A percentile compares a stretch with the other conserved stretches of the same genome.
Conservation (phyloP, 768 basidiomycete species). For the Leccinum uliginosum region DNA sequence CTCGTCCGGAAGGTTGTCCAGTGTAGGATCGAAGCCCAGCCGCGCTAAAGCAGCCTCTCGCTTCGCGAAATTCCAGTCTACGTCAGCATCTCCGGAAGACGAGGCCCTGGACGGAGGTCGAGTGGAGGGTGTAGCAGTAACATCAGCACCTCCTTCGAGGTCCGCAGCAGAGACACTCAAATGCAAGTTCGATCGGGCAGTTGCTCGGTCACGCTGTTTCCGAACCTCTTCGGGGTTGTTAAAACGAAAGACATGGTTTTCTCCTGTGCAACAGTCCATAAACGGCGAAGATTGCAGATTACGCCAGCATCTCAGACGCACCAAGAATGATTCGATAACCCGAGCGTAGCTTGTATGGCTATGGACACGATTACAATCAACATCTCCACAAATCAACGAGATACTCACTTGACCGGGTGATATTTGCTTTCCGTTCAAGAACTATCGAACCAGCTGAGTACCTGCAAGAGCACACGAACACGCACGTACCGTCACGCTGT, state of each 20-base stretch:
- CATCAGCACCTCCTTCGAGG: constrained; percentile 45
- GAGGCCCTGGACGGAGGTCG: constrained; percentile 79
- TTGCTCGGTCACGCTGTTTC: constrained; percentile 81
- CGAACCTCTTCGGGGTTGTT: constrained; percentile 95
- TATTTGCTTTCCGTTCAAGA: constrained; percentile 91
- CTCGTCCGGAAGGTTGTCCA: constrained; percentile 91
- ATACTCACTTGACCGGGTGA: constrained; percentile 63
- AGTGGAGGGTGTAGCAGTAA: constrained; percentile 41
- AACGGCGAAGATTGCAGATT: neutral
- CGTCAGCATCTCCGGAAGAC: constrained; percentile 61
- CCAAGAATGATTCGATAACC: constrained; percentile 97
- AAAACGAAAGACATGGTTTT: constrained; percentile 96
- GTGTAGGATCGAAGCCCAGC: constrained; percentile 80
- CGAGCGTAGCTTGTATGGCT: constrained; percentile 82
- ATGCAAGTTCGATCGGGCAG: constrained; percentile 64
- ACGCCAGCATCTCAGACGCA: constrained; percentile 29
- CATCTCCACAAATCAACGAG: neutral
- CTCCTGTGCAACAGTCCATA: constrained; percentile 48
- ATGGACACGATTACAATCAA: constrained; percentile 13
- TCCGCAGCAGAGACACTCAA: constrained; percentile 64
- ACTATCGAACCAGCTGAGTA: constrained; percentile 41
- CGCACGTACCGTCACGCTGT: constrained; percentile 73
- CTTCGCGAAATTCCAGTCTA: constrained; percentile 98
- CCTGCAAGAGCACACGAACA: neutral
- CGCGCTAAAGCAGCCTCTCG: constrained; percentile 88